Base-by-base conservation (phyloP, 1,284 basidiomycete genomes). In the Heterobasidion parviporum region DNA sequence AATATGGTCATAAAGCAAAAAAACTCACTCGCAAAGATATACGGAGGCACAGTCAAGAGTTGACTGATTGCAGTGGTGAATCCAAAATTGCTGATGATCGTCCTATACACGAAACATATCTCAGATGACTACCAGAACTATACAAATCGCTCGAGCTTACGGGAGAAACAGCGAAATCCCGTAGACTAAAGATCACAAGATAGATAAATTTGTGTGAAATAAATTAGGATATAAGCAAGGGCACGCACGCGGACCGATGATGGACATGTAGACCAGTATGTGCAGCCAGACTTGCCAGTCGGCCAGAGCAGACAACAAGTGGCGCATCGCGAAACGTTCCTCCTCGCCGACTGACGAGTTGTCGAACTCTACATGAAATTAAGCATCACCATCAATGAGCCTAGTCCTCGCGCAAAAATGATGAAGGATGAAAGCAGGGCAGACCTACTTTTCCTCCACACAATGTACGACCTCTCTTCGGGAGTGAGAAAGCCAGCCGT, bases 271-370 rank as follows among this genome's bases (percentile, higher is more conserved):
- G 14, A 84, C 73, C 52, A 83, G 61, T n/a, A 81, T 76, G 54
- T 81, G 79, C 3, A 82, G 52, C 73, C 77, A 83, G 12, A 82
- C 72, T 69, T 89, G 85, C 86, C 86, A 89, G 62, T 87, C 85
- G 0, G 62, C 63, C 32, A 87, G 61, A 0, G 82, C 82, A 18
- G 77, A 71, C 65, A 71, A 67, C 34, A 88, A 62, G 63, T 87
- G 81, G 3, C 77, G 70, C 55, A 73, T 57, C 14, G 75, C 72
- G 59, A 85, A 85, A 43, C 73, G 70, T 55, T 87, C 83, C 56
- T 83, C 83, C 63, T 87, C 85, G 1, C 82, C 83, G 0, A 84
- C 83, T 2, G 76, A 76, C 0, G 82, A 84, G 59, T 81, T 82
- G 63, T 85, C 83, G 56, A 80, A 83, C 63, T 83, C 82, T 83